Conservation (phyloP, 108 stramenopile species). For the Skeletonema marinoi region DNA sequence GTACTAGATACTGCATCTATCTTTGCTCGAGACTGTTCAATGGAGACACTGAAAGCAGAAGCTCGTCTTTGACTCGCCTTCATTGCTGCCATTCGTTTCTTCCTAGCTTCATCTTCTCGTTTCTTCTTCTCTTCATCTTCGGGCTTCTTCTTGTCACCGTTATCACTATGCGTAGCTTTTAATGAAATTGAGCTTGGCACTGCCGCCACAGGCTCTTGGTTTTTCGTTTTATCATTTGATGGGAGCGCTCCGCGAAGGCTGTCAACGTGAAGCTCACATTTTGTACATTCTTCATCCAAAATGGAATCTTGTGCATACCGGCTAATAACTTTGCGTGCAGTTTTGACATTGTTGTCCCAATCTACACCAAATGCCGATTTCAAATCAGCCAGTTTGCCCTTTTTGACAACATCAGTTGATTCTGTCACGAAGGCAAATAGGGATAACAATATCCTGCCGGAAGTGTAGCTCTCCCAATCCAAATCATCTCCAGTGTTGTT, state of each 20-base stretch:
- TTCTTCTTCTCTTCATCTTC: neutral
- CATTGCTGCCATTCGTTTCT: slow-evolving; percentile 1
- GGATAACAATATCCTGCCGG: slow-evolving; percentile 17
- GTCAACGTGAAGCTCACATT: slow-evolving; percentile 18
- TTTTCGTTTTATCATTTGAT: neutral
- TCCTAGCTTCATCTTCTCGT: neutral
- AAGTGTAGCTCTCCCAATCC: slow-evolving; percentile 15
- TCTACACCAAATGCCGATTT: slow-evolving; percentile 20
- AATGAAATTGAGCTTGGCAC: slow-evolving; percentile 1
- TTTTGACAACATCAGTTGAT: slow-evolving; percentile 16
- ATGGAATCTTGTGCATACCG: slow-evolving; percentile 5
- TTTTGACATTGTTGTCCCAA: slow-evolving; percentile 7
- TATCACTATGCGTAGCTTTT: neutral
- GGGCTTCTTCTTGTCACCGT: neutral
- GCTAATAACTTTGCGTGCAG: slow-evolving; percentile 19
- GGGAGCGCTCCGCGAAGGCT: neutral
- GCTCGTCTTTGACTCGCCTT: neutral
- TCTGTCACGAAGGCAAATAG: slow-evolving; percentile 21
- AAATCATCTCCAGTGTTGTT: neutral
- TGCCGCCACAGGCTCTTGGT: neutral
- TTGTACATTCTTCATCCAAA: slow-evolving; percentile 13
- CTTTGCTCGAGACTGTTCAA: neutral
- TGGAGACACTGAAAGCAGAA: slow-evolving; percentile 2
- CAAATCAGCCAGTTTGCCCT: slow-evolving; percentile 7
- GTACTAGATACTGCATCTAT: neutral